These are phyloP conservation scores for Mucor velutinosus DNA, from an alignment of 371 early-diverging fungal genomes.

Conservation along the genomic window DNA sequence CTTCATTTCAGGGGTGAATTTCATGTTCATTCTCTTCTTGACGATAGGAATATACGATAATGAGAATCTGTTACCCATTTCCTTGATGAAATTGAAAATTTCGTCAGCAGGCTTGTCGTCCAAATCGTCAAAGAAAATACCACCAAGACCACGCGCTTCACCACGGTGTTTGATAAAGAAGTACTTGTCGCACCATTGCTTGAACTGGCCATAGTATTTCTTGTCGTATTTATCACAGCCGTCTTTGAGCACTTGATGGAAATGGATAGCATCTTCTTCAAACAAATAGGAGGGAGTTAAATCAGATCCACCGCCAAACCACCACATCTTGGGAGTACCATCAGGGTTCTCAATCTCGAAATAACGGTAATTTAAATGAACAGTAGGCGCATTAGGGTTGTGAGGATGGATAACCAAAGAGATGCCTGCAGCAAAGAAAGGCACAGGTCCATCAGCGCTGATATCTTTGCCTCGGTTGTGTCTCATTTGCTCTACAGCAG, in stretches of 20 bases:
- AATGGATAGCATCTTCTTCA: constrained; percentile 79
- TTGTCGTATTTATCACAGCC: constrained; percentile 76
- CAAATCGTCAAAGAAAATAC: constrained; percentile 87
- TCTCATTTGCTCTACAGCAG: constrained; percentile 79
- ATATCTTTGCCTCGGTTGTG: constrained; percentile 59
- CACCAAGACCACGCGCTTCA: constrained; percentile 85
- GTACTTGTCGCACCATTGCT: constrained; percentile 85
- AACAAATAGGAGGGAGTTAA: constrained; percentile 78
- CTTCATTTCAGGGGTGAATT: constrained; percentile 66
- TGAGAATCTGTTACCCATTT: constrained; percentile 71
- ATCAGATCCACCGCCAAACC: constrained; percentile 90
- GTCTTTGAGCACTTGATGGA: constrained; percentile 76
- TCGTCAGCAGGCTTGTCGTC: constrained; percentile 65
- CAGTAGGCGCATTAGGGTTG: constrained; percentile 93
- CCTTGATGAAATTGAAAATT: constrained; percentile 70
- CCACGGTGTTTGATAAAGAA: constrained; percentile 75
- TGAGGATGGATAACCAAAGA: constrained; percentile 91
- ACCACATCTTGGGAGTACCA: constrained; percentile 63
- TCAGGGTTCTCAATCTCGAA: constrained; percentile 80
- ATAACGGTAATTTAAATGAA: constrained; percentile 94
- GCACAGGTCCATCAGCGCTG: constrained; percentile 49
- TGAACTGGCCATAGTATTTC: constrained; percentile 71
- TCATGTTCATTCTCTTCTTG: constrained; percentile 63
- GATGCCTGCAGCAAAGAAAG: constrained; percentile 90
- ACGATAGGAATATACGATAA: constrained; percentile 80